Percentiles rank a stretch among this genome's conserved stretches.
Conservation (phyloP, 202 grass and related monocot genomes). For the Bolboschoenoplectus hybrid region DNA sequence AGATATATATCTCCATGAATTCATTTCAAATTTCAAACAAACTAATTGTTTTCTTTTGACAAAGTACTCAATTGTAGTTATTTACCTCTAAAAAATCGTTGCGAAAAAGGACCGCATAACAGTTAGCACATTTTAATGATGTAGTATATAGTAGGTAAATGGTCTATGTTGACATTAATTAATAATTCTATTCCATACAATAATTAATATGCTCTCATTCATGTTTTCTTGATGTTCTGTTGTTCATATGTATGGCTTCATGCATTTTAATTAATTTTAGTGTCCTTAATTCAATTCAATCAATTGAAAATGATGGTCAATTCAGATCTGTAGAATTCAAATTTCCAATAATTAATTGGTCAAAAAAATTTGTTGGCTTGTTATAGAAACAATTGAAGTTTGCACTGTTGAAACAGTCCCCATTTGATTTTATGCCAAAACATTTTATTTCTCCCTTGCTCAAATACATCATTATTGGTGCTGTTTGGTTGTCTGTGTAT, state of each 20-base stretch:
- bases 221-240: not conserved
- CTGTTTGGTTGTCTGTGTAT: conserved; percentile 7
- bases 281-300: not conserved
- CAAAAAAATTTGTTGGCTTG: not conserved
- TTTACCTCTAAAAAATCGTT: too few species aligned
- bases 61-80: too few species aligned
- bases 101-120: too few species aligned
- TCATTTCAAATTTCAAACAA: not conserved
- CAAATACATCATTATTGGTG: not conserved
- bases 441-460: not conserved
- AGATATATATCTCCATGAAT: not conserved
- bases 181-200: too few species aligned
- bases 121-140: not conserved
- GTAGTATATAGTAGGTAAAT: not conserved
- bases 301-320: not conserved
- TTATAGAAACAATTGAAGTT: not conserved
- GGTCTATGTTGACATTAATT: too few species aligned
- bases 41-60: not conserved
- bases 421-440: not conserved
- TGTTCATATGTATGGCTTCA: not conserved
- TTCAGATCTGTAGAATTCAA: not conserved
- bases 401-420: not conserved
- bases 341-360: not conserved
- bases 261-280: not conserved
- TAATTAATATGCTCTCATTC: not conserved